Evolutionary conservation across 1,139 yeast genomes (phyloP).

Genomic region (Scheffersomyces insectosa): DNA sequence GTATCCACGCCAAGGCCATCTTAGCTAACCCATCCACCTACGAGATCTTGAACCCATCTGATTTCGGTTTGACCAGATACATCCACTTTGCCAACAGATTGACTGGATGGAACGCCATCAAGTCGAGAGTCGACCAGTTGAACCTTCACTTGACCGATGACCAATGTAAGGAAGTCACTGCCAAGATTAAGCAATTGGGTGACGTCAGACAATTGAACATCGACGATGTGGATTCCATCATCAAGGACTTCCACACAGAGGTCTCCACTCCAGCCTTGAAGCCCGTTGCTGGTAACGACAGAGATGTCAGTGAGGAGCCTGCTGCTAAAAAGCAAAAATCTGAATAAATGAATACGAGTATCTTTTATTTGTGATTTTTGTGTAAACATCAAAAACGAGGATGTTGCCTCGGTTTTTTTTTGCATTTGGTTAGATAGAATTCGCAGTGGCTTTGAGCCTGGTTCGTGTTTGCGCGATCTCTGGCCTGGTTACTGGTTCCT

Average conservation of each 20-base stretch:
- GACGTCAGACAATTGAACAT: conserved; percentile 52
- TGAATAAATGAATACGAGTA: conserved; percentile 17
- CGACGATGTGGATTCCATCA: conserved; percentile 51
- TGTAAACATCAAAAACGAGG: background rate
- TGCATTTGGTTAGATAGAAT: background rate
- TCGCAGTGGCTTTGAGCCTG: no score
- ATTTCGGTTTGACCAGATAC: conserved; percentile 57
- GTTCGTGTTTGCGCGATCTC: background rate
- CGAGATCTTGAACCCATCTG: conserved; percentile 57
- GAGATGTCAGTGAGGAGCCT: conserved; percentile 29
- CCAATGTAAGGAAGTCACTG: conserved; percentile 57
- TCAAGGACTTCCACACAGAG: conserved; percentile 45
- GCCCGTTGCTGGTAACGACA: conserved; percentile 23
- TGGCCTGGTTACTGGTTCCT: background rate
- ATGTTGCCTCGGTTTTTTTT: background rate
- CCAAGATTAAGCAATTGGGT: conserved; percentile 56
- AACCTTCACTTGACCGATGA: conserved; percentile 52
- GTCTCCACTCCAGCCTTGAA: conserved; percentile 22
- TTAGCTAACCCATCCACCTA: conserved; percentile 62
- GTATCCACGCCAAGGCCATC: conserved; percentile 62
- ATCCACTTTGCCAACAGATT: conserved; percentile 60
- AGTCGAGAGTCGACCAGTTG: conserved; percentile 49
- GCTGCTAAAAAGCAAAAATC: conserved; percentile 39
- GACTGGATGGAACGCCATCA: conserved; percentile 57
- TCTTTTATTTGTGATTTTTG: conserved; percentile 1